Base-by-base conservation (phyloP, 2,329 filamentous ascomycete species). In the Alternaria sp. region DNA sequence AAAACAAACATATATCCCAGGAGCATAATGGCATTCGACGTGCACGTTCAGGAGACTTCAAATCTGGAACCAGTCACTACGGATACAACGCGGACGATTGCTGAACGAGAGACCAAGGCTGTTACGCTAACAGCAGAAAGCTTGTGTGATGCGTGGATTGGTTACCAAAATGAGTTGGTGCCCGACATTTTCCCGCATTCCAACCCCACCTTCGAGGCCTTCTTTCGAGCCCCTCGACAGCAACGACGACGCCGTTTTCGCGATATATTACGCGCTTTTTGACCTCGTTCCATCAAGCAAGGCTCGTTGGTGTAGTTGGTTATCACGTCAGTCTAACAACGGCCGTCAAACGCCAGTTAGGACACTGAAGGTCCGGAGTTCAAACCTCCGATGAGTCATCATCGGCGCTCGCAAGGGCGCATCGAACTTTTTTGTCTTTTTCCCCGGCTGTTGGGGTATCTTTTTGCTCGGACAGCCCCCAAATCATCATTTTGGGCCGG, bases 271-370 rank as follows among this genome's bases (percentile, higher is more conserved):
- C n/a, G 0, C 9, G 0, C n/a, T 40, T 40, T 2, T 40, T 40
- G 36, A 17, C 5, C 6, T 32, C 12, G 23, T 32, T 36, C 2
- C 23, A 62, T 58, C 36, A 54, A 61, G 47, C 36, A 46, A 30
- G 74, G 74, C 69, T 76, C 71, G 74, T 65, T 80, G 77, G 80
- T 82, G 80, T 82, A 82, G 80, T 81, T 81, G 80, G 80, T 81
- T 81, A 82, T 82, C 80, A 81, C 80, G 79, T 81, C 76, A 81
- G 80, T 81, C 79, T 82, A 81, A 82, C 80, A 81, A 47, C 12
- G 6, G 49, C 25, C 8, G 9, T 44, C 15, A 19, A 44, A 25
- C 40, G 32, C 13, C 9, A 12, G 60, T 59, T 47, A 59, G 56
- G 43, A 43, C 60, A 62, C 60, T 62, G 60, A 62, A 62, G 60